Base-by-base conservation (phyloP, 345 rosid genomes). In the Brassica juncea region DNA sequence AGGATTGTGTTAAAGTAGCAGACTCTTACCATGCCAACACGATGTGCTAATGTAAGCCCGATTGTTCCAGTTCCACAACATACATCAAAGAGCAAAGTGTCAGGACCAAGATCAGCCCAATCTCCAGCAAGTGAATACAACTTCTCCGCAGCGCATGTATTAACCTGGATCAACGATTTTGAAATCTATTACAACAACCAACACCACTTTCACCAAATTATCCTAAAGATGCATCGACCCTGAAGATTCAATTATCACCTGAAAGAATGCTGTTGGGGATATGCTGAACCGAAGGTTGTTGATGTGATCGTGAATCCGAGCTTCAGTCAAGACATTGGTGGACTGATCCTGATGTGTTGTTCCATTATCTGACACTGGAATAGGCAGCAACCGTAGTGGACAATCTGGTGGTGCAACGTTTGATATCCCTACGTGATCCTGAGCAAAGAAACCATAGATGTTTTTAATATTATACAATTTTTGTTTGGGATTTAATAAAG, bases 51-150 rank as follows among this genome's bases (percentile, higher is more conserved):
- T 1, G 98, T 95, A 55, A 95, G 94, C 52, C 98, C 98, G 27
- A 95, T 95, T 23, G 97, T 93, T 74, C 99, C 97, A 30, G 99
- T 95, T 66, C 99, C 98, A 81, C 99, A 95, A 82, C 99, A 95
- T 71, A 95, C 79, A 79, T 95, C 98, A 74, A 95, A 95, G 4
- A 95, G 85, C 79, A 95, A 80, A 35, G 97, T 95, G 80, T 91
- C 94, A 14, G 92, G 91, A 80, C 89, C 90, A 81, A 95, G 83
- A 76, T 81, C 89, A 83, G 98, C 99, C 97, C 98, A 95, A 75
- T 95, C 94, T 66, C 98, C 99, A 82, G 97, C 98, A 84, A 93
- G 92, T 10, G 97, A 84, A 86, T 89, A 95, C 23, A 95, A 86
- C 84, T 89, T 95, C 87, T 95, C 99, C 0, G 99, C 99, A n/a